Conservation (phyloP, 2,329 filamentous ascomycete species). For the Berkeleyomyces basicola region DNA sequence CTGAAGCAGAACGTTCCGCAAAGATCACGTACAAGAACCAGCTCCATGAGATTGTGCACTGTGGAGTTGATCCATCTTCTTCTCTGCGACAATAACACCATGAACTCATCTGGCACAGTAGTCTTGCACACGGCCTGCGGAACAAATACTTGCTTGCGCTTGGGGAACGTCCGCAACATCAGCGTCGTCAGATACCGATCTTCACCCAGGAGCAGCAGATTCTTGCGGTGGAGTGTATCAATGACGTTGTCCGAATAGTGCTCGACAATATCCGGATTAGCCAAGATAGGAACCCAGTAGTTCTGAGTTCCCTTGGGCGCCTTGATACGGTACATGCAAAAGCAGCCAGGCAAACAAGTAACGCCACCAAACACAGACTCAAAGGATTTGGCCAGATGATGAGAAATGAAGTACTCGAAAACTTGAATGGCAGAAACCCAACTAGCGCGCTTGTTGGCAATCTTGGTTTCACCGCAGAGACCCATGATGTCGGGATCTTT, state of each 20-base stretch:
- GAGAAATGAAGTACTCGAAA: conserved; percentile 98
- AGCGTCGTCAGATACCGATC: conserved; percentile 92
- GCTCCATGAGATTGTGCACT: conserved; percentile 95
- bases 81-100: conserved; percentile 80
- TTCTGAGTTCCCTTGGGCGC: conserved; percentile 95
- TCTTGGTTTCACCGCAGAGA: conserved; percentile 96
- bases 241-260: conserved; percentile 99
- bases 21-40: conserved; percentile 84
- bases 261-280: conserved; percentile 95
- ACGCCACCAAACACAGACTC: conserved; percentile 98
- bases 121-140: conserved; percentile 99
- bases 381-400: conserved; percentile 92
- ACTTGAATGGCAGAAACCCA: conserved; percentile 99
- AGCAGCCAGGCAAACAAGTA: conserved; percentile 93
- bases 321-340: conserved; percentile 99
- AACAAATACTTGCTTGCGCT: conserved; percentile 96
- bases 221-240: conserved; percentile 96
- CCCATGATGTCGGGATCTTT: conserved; percentile 99
- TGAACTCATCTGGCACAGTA: conserved; percentile 83
- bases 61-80: conserved; percentile 99
- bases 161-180: conserved; percentile 97
- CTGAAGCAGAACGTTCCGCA: conserved; percentile 99
- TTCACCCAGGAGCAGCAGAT: conserved; percentile 76
- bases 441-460: conserved; percentile 87
- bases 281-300: conserved; percentile 97